Conservation (phyloP, 1,139 yeast species). For the Saccharomyces uvarum region DNA sequence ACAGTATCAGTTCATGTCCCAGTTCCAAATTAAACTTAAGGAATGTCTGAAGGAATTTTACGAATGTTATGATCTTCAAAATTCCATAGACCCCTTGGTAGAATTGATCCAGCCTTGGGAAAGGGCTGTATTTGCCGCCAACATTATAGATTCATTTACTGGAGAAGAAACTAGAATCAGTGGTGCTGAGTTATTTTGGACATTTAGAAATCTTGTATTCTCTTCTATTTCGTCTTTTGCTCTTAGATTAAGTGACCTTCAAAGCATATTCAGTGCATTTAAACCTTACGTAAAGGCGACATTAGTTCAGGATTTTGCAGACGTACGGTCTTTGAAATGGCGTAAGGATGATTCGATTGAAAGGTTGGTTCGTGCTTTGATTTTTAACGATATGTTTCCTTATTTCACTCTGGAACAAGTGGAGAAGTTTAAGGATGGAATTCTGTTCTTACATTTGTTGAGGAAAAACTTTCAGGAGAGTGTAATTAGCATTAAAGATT, state of each 20-base stretch:
- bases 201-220: slow-evolving; percentile 1
- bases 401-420: not conserved
- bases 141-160: not conserved
- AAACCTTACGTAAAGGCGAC: not conserved
- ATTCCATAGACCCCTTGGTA: not conserved
- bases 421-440: not conserved
- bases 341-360: not conserved
- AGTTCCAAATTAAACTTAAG: not conserved
- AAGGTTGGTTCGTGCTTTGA: not conserved
- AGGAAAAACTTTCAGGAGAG: not conserved
- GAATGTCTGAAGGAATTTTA: not conserved
- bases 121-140: not conserved
- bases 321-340: not conserved
- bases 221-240: not conserved
- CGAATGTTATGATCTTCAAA: not conserved
- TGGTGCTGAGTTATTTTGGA: not conserved
- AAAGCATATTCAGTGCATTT: not conserved
- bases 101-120: not conserved
- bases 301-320: not conserved
- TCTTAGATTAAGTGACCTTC: not conserved
- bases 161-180: slow-evolving; percentile 1
- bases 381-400: not conserved
- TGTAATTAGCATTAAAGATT: not conserved
- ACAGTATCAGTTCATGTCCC: not conserved
- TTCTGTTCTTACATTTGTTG: not conserved